Base-by-base conservation (phyloP, 176 grass and related monocot species). In the Elaeis guineensis region DNA sequence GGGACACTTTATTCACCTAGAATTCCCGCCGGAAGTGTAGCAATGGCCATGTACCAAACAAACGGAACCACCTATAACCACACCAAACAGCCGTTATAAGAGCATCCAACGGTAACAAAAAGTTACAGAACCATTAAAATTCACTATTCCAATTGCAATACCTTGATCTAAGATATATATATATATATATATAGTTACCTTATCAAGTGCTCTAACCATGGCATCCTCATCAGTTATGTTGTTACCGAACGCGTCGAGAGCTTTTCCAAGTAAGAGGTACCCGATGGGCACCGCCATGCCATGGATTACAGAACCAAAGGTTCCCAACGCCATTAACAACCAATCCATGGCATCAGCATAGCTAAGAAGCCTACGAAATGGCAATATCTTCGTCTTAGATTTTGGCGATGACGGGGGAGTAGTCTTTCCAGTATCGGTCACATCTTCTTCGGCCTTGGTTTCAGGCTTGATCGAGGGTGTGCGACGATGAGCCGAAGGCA, bases 11-110 rank as follows among this genome's bases (percentile, higher is more conserved):
- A 83, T 80, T 64, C 73, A 83, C 85, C 85, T 50, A 83, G 64
- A 50, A 89, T 79, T 71, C 85, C 85, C 4, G 80, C 85, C 66
- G 85, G 85, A 70, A 89, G 48, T 50, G 85, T 89, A 61, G 85
- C 85, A 73, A 39, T 71, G n/a, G 85, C 85, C 85, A 89, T 89
- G 51, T 83, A 89, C 85, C 85, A 89, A 55, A 83, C 85, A 67
- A 50, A 89, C 9, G 85, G 85, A 56, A 89, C 73, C 65, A 83
- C 85, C 85, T 89, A 70, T 50, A 77, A 58, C 26, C 71, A 72
- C 53, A 67, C 61, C 51, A 1, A 49, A n/a, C 44, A 76, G 1
- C 14, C 9, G 14, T 44, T 12, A 44, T 12, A 44, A 2, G 2
- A 44, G 35, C 35, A 30, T 44, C 11, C 35, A 44, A 44, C 0